Evolutionary conservation across 805 yeast genomes (phyloP).

Genomic region (Pichia rugopelliculosa): DNA sequence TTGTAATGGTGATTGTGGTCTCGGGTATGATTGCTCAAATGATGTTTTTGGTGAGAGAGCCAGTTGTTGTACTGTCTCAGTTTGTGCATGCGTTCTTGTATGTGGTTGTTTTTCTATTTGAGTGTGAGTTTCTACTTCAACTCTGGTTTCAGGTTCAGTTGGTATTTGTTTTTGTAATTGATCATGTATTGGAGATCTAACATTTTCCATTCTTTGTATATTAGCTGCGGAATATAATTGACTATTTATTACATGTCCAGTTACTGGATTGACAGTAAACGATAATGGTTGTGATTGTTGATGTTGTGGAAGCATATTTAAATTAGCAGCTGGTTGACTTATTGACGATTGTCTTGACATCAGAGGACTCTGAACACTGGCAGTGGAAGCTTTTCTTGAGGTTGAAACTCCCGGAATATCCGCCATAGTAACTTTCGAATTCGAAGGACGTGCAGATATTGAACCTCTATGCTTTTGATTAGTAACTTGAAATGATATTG

Average conservation of each 20-base stretch:
- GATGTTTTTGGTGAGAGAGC: too few relatives aligned
- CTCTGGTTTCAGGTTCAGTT: too few relatives aligned
- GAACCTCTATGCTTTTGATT: slow-evolving; percentile 47
- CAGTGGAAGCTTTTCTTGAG: slow-evolving; percentile 23
- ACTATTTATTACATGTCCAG: not conserved
- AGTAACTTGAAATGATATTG: slow-evolving; percentile 43
- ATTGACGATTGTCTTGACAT: not conserved
- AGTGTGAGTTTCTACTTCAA: too few relatives aligned
- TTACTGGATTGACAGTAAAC: slow-evolving; percentile 3
- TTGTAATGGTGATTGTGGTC: too few relatives aligned
- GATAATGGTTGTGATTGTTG: slow-evolving; percentile 5
- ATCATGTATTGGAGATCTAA: not conserved
- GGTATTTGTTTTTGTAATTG: not conserved
- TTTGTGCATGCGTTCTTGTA: too few relatives aligned
- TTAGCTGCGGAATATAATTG: not conserved
- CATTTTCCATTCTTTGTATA: slow-evolving; percentile 5
- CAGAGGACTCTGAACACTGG: not conserved
- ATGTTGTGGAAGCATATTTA: not conserved
- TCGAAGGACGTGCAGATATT: slow-evolving; percentile 46
- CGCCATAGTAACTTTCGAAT: slow-evolving; percentile 23
- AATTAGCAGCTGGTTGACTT: not conserved
- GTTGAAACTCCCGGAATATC: slow-evolving; percentile 24
- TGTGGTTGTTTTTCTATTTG: too few relatives aligned
- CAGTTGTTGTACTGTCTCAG: too few relatives aligned
- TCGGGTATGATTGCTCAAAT: too few relatives aligned